Base-by-base conservation (phyloP, 345 rosid species). In the Melaleuca quinquenervia region DNA sequence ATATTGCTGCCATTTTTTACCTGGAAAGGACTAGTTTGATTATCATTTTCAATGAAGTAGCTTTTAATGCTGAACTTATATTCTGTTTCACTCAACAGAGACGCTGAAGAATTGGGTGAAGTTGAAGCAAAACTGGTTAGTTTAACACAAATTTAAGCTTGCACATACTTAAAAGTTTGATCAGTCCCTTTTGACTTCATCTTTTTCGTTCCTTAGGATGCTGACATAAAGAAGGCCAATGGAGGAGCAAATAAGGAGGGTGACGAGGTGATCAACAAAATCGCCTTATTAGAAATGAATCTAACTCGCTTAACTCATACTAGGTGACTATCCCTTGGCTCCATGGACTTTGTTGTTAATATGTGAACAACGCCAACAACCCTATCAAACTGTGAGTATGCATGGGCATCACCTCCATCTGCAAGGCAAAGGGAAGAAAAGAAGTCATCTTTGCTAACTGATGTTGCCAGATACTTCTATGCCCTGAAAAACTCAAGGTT, bases 101-200 rank as follows among this genome's bases (percentile, higher is more conserved):
- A 85, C 14, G 87, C 90, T 89, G 95, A 92, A 88, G 98, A 96
- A 88, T 91, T 95, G 88, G 96, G 93, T 48, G 96, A 95, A 92
- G 97, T 95, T 83, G 98, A 95, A 91, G 96, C 94, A 87, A 86
- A 93, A 91, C 85, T 96, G 98, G 98, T 27, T 82, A 58, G 75
- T 60, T 82, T 52, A 20, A 26, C 62, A 49, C 80, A 64, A 58
- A 52, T 44, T 36, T 8, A 70, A 36, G 48, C 2, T 70, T 9
- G 48, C 24, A 36, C 2, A 0, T 36, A 36, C 48, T 70, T 36
- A 8, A 18, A 70, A 70, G 48, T 70, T 70, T 13, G 5, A 64
- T 64, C 44, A 32, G 24, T 64, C 78, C 78, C 24, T 64, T 70
- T 70, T 20, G 48, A 70, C 80, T 70, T 9, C 80, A 36, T 36